Conservation (phyloP, 2,329 filamentous ascomycete species). For the Domatiomyces globalis region DNA sequence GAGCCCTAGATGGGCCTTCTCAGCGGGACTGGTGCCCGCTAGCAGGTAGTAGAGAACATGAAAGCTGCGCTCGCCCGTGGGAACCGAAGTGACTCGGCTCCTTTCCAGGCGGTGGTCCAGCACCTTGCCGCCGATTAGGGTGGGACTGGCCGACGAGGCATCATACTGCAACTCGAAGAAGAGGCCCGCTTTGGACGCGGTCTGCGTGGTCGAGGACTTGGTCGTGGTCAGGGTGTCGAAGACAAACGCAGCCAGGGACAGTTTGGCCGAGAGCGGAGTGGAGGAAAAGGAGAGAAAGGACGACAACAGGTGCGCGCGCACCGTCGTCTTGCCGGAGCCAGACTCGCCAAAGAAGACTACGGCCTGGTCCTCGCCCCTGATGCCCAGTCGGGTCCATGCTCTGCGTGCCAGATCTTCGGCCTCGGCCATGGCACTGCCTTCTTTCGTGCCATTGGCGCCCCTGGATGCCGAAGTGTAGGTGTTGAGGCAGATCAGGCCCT, state of each 20-base stretch:
- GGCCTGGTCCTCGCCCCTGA: constrained; percentile 84
- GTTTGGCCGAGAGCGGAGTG: constrained; percentile 81
- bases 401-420: constrained; percentile 82
- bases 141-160: constrained; percentile 68
- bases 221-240: constrained; percentile 95
- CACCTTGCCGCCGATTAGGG: constrained; percentile 84
- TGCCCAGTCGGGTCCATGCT: constrained; percentile 71
- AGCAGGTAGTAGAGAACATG: constrained; percentile 92
- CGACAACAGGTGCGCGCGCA: constrained; percentile 76
- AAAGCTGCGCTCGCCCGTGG: constrained; percentile 91
- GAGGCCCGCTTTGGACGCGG: constrained; percentile 85
- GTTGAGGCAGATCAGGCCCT: constrained; percentile 83
- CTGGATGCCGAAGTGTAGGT: constrained; percentile 83
- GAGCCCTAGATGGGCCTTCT: constrained; percentile 71
- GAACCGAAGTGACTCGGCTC: constrained; percentile 79
- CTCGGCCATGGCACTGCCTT: constrained; percentile 82
- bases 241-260: constrained; percentile 84
- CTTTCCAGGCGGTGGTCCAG: constrained; percentile 86
- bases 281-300: constrained; percentile 78
- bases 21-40: constrained; percentile 76
- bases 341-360: constrained; percentile 90
- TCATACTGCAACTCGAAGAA: constrained; percentile 97
- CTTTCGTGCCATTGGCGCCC: constrained; percentile 77
- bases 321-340: constrained; percentile 87
- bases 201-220: constrained; percentile 89